These are phyloP conservation scores for Chrysosporium keratinophilum DNA, from an alignment of 2,329 filamentous ascomycete species.

Conservation along the genomic window DNA sequence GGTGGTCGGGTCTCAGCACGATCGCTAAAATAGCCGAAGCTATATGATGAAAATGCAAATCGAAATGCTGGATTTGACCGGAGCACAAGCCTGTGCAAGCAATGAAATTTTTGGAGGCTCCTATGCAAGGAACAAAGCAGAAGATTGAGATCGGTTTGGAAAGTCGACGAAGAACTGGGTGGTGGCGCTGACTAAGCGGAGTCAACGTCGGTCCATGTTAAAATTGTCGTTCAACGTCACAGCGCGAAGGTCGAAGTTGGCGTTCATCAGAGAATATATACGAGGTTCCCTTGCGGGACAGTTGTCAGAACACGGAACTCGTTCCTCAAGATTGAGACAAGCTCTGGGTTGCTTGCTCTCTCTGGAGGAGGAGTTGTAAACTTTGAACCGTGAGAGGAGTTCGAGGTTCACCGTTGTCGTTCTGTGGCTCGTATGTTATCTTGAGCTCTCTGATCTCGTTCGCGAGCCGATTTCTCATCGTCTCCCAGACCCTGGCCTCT, in stretches of 20 bases:
- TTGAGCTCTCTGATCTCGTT: conserved; percentile 5
- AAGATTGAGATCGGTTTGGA: background rate
- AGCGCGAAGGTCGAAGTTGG: background rate
- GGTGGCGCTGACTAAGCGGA: background rate
- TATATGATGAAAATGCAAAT: background rate
- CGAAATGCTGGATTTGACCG: background rate
- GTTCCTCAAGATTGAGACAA: background rate
- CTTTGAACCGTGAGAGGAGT: conserved; percentile 3
- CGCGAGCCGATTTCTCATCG: conserved; percentile 7
- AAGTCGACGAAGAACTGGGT: background rate
- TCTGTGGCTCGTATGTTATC: background rate
- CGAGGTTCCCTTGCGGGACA: background rate
- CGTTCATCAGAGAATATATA: background rate
- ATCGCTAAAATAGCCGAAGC: background rate
- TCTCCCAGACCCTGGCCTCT: conserved; percentile 4
- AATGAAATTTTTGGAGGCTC: background rate
- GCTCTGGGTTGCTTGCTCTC: background rate
- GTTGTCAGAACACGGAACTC: too few species aligned
- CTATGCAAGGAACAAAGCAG: background rate
- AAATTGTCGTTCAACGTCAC: background rate
- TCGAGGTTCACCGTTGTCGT: background rate
- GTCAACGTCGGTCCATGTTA: background rate
- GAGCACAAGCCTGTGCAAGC: background rate
- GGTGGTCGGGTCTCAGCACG: background rate
- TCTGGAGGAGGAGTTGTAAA: conserved; percentile 5